phyloP scores from a whole-genome alignment of 2,329 filamentous ascomycete species.

The Metarhizium rileyi region DNA sequence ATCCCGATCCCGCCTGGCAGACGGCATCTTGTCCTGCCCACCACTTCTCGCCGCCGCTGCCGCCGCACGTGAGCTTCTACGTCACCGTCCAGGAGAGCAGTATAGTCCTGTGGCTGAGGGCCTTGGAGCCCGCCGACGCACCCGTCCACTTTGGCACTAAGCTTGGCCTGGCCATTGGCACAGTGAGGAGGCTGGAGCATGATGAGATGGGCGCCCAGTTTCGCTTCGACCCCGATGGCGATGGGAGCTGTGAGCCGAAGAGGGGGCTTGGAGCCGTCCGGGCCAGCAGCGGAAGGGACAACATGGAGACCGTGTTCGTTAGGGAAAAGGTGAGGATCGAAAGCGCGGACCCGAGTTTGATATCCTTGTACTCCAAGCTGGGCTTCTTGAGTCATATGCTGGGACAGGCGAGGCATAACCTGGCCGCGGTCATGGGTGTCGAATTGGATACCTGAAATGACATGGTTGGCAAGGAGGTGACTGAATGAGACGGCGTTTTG shows the following conservation, averaged over 20 bases:
- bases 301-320: slow-evolving; percentile 60
- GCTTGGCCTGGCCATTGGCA: slow-evolving; percentile 61
- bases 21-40: slow-evolving; percentile 31
- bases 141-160: slow-evolving; percentile 53
- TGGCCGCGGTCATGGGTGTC: slow-evolving; percentile 69
- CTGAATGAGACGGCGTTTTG: background rate
- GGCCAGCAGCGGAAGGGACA: slow-evolving; percentile 14
- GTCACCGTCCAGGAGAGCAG: slow-evolving; percentile 60
- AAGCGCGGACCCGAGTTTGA: slow-evolving; percentile 76
- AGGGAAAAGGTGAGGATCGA: slow-evolving; percentile 85
- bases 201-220: slow-evolving; percentile 77
- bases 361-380: slow-evolving; percentile 76
- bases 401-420: slow-evolving; percentile 56
- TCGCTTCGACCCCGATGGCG: slow-evolving; percentile 38
- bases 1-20: slow-evolving; percentile 34
- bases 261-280: slow-evolving; percentile 16
- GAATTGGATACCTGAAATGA: slow-evolving; percentile 15
- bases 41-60: slow-evolving; percentile 35
- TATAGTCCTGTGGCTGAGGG: slow-evolving; percentile 59
- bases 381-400: slow-evolving; percentile 67
- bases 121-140: slow-evolving; percentile 57
- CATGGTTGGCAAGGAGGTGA: background rate
- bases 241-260: slow-evolving; percentile 16
- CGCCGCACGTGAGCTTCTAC: slow-evolving; percentile 63
- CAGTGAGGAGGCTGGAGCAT: slow-evolving; percentile 54